Evolutionary conservation across 2,329 filamentous ascomycete species (phyloP), one percentile per base, ranked within the genome.

Genomic region (Colletotrichum caudatum): DNA sequence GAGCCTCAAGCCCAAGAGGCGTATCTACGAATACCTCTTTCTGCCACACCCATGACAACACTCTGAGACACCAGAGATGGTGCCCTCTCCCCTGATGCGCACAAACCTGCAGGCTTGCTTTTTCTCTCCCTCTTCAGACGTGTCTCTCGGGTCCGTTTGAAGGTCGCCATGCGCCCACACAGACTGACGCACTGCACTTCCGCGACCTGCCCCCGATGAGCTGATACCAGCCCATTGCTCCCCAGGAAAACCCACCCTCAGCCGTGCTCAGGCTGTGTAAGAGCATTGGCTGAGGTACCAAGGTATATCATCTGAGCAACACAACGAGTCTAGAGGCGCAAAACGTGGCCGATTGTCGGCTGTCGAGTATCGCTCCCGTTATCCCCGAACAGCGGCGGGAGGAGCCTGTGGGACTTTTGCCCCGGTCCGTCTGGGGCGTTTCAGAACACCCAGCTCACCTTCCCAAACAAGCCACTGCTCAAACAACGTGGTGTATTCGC

Each of bases 401-500:
- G 26, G 18, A 59, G 18, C 64, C 69, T 44, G 53, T 69, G 59
- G 53, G 23, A 56, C 59, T 46, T 35, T 71, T 11, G 62, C 69
- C 44, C 58, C 29, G 35, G 48, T 46, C 69, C 26, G 39, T 68
- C 65, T 69, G 56, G 64, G 56, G 64, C n/a, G 69, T 71, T 71
- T 71, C 69, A 69, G 59, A 63, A 23, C 37, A 54, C 53, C 39
- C 44, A 60, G 18, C 59, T 53, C 69, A 71, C 69, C 58, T 71
- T 54, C 64, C 69, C 59, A 71, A 71, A 71, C 39, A 60, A 64
- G 59, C 12, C 46, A 54, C 65, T 64, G 29, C 59, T 60, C 48
- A 44, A 51, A 54, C n/a, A 59, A 58, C 73, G 68, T 74, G 73
- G 72, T 74, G 65, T 72, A 66, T 74, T 74, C 73, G 41, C 73